Evolutionary conservation across 768 basidiomycete species (phyloP), one percentile per base, ranked within the genome.

Genomic region (Leccinum disarticulatum): DNA sequence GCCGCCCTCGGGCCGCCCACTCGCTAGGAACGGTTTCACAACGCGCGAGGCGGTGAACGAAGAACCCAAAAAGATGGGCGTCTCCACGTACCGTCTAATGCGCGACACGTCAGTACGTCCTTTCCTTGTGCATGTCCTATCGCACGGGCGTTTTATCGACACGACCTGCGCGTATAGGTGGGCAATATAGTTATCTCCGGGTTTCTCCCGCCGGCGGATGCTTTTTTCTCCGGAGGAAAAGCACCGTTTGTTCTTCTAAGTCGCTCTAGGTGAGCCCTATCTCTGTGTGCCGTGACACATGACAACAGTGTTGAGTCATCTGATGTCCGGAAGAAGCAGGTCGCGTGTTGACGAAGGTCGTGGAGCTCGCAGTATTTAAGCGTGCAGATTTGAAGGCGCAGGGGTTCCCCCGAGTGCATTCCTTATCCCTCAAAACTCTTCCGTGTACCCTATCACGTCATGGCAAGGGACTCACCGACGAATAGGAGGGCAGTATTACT

Each of bases 401-500:
- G 14, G 10, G 15, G 46, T 52, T 27, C 30, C 27, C 30, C 2
- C 41, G 22, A 52, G 38, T 36, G 35, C 28, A 17, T 36, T 49
- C 33, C 51, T 51, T 56, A 9, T 38, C 41, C 33, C 22, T 49
- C 36, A n/a, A 17, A 38, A 19, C 15, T 51, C 54, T 53, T 55
- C 50, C 28, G 56, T 17, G 55, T 25, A 50, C 36, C 35, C 53
- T 31, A 54, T n/a, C 54, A 50, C 58, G 8, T 19, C 33, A 71
- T 73, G 69, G 65, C 71, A 52, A 70, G 71, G 65, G 83, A 81
- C 54, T 76, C 85, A 58, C 83, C 85, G 46, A 86, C 81, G n/a
- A 88, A 85, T 70, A 79, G 74, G 56, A 82, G 80, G 71, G 86
- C 87, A 10, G 81, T 88, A 47, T 74, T 83, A 36, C 77, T 90